Evolutionary conservation across 768 basidiomycete species (phyloP).

Genomic region (Rhizopogon rudus): DNA sequence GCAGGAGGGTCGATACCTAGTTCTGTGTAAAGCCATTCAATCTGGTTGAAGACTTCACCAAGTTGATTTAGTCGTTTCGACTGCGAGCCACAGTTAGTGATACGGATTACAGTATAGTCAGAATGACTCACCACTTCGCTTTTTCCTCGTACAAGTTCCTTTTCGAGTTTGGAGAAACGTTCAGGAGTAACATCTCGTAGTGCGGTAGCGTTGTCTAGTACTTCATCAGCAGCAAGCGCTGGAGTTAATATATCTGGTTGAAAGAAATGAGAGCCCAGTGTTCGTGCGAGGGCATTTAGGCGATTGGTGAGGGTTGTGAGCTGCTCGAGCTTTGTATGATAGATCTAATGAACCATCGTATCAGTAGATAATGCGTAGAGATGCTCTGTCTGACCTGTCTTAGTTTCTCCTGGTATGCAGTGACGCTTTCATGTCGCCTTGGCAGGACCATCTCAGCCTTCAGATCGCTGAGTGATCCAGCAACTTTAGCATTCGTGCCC

Average conservation of each 20-base stretch:
- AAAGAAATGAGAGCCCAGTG: conserved; percentile 58
- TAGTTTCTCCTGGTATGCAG: conserved; percentile 72
- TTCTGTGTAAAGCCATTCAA: conserved; percentile 80
- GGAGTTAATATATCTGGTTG: conserved; percentile 49
- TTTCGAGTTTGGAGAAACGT: conserved; percentile 74
- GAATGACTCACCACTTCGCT: conserved; percentile 67
- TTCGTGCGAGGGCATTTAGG: conserved; percentile 52
- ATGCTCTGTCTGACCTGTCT: conserved; percentile 53
- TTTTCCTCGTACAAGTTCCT: conserved; percentile 80
- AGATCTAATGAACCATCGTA: conserved; percentile 37
- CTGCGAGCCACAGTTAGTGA: conserved; percentile 30
- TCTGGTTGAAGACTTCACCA: conserved; percentile 60
- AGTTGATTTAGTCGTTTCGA: conserved; percentile 63
- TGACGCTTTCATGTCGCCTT: conserved; percentile 59
- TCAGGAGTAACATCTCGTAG: conserved; percentile 76
- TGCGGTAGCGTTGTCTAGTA: conserved; percentile 29
- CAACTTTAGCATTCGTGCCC: conserved; percentile 65
- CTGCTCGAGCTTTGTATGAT: conserved; percentile 76
- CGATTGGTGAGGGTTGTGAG: conserved; percentile 66
- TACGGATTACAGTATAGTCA: not conserved
- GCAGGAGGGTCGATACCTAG: conserved; percentile 68
- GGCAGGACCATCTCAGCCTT: conserved; percentile 72
- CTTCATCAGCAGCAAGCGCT: conserved; percentile 37
- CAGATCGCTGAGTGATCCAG: conserved; percentile 60
- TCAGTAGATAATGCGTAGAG: not conserved